phyloP scores from a whole-genome alignment of 371 early-diverging fungal genomes.

The Apophysomyces trapeziformis region DNA sequence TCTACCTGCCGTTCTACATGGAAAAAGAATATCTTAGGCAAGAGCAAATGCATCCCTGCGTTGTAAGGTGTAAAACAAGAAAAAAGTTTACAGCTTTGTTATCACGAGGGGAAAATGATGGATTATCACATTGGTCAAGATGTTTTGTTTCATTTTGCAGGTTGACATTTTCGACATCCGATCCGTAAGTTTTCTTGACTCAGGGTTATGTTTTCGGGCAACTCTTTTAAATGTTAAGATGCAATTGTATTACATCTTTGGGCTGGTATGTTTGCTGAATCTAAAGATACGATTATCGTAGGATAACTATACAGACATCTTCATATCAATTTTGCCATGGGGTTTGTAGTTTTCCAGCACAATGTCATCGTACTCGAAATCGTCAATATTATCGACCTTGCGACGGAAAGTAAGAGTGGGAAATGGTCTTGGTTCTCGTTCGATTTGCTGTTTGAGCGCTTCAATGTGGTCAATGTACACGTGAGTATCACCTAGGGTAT shows the following conservation, averaged over 20 bases:
- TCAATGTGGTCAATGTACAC: conserved; percentile 96
- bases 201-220: no score
- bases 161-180: no score
- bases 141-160: no score
- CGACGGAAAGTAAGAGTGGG: conserved; percentile 81
- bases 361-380: conserved; percentile 87
- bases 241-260: no score
- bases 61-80: not conserved
- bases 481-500: conserved; percentile 98
- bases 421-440: conserved; percentile 86
- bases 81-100: not conserved
- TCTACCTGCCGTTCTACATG: not conserved
- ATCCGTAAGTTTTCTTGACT: no score
- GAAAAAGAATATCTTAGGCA: not conserved
- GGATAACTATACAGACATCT: conserved; percentile 85
- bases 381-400: conserved; percentile 77
- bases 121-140: not conserved
- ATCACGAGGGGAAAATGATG: not conserved
- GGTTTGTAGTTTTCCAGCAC: conserved; percentile 89
- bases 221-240: no score
- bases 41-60: not conserved
- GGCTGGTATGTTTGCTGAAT: not conserved
- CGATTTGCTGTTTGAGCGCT: conserved; percentile 83
- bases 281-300: not conserved
- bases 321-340: conserved; percentile 93